Evolutionary conservation across 108 stramenopile species (phyloP), one percentile per base, ranked within the genome.

Genomic region (Bacterosira constricta): DNA sequence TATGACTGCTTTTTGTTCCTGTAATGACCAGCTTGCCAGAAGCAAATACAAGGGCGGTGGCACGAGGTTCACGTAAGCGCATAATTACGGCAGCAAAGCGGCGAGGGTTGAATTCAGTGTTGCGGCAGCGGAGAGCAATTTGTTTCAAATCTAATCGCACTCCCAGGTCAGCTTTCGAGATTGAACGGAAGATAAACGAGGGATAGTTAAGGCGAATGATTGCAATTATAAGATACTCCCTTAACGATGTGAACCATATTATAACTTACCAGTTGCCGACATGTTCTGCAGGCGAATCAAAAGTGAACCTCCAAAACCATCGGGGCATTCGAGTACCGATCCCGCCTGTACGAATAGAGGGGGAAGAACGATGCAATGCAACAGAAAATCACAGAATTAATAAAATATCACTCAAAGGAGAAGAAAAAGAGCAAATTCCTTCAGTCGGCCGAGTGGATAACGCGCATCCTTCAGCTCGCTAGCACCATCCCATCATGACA

Each of bases 71-170:
- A 12, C 93, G 86, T 21, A 99, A 75, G 12, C 96, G 85, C 88
- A 99, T 89, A 23, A 99, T 90, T 39, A 94, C 94, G 27, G 97
- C 98, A 2, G 96, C 83, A 65, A 98, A 99, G 34, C 97, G 86
- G 61, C 95, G 86, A 1, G 99, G 98, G 78, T 99, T 99, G 87
- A 97, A 99, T 82, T 99, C 99, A 18, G 98, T 98, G 68, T 99
- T 99, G 17, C 97, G 91, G 61, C 95, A 96, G 45, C 92, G 90
- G 32, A 94, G 82, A 35, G 98, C 97, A 42, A 99, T 96, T 57
- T 88, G 86, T 68, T 94, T 90, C 44, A 99, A 83, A 66, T 99
- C 97, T 23, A 98, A 77, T 8, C 86, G 84, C 11, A 90, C 83
- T n/a, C 87, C 89, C 21, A 98, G 83, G 69, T 97, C 94, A 52